These are phyloP conservation scores for Cyclotella atomus DNA, from an alignment of 108 stramenopile species.

Conservation along the genomic window DNA sequence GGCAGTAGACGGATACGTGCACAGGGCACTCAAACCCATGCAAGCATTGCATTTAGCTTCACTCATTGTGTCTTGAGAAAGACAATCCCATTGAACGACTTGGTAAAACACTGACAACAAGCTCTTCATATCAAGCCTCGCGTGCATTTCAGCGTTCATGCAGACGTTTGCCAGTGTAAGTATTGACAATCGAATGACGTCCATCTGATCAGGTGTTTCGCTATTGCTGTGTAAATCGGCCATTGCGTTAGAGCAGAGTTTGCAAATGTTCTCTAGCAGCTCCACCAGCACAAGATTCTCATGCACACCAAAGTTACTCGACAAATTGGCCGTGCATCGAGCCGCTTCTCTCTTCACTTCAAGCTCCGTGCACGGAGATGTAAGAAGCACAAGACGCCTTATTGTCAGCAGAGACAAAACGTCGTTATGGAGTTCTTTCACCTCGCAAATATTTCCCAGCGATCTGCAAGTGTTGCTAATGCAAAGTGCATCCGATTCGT, in stretches of 20 bases:
- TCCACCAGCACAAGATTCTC: slow-evolving; percentile 45
- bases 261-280: slow-evolving; percentile 40
- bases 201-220: background rate
- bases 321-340: slow-evolving; percentile 65
- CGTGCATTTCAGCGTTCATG: slow-evolving; percentile 46
- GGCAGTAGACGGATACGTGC: slow-evolving; percentile 40
- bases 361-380: slow-evolving; percentile 5
- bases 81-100: background rate
- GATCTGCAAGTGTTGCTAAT: slow-evolving; percentile 56
- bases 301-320: slow-evolving; percentile 59
- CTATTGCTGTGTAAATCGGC: slow-evolving; percentile 42
- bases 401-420: slow-evolving; percentile 20
- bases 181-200: slow-evolving; percentile 40
- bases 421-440: slow-evolving; percentile 25
- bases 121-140: slow-evolving; percentile 17
- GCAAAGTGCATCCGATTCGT: slow-evolving; percentile 31
- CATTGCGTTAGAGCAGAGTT: slow-evolving; percentile 36
- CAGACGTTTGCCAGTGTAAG: slow-evolving; percentile 67
- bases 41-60: slow-evolving; percentile 71
- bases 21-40: slow-evolving; percentile 75
- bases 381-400: slow-evolving; percentile 22
- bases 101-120: slow-evolving; percentile 6
- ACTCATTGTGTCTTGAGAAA: background rate
- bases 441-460: slow-evolving; percentile 77
- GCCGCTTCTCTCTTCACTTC: slow-evolving; percentile 46